Evolutionary conservation across 805 yeast genomes (phyloP).

Genomic region (Candida oleophila): DNA sequence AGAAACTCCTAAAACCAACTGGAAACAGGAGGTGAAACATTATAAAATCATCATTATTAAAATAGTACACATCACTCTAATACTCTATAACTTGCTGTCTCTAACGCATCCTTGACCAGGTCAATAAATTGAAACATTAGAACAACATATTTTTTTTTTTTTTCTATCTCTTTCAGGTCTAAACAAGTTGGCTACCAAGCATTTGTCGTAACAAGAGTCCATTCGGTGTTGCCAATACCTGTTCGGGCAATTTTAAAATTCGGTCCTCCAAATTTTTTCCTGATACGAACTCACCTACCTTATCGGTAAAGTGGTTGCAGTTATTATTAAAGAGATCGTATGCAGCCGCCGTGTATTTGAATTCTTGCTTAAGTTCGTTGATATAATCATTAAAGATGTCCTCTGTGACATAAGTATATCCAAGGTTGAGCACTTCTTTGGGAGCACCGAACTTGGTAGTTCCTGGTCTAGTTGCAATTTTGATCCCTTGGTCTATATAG

Average conservation of each 20-base stretch:
- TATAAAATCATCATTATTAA: no score
- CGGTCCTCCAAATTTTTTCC: slow-evolving; percentile 54
- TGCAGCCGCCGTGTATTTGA: slow-evolving; percentile 43
- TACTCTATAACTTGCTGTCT: neutral
- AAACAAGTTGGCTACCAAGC: slow-evolving; percentile 19
- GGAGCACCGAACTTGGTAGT: slow-evolving; percentile 61
- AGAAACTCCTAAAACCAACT: no score
- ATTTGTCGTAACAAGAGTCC: slow-evolving; percentile 34
- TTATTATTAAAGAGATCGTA: slow-evolving; percentile 63
- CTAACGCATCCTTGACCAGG: neutral
- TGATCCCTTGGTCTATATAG: slow-evolving; percentile 61
- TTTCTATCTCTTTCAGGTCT: neutral
- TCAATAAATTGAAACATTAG: neutral
- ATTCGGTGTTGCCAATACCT: slow-evolving; percentile 41
- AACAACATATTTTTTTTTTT: neutral
- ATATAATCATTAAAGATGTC: slow-evolving; percentile 56
- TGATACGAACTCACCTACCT: slow-evolving; percentile 54
- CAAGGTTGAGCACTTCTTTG: slow-evolving; percentile 50
- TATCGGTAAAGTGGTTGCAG: slow-evolving; percentile 68
- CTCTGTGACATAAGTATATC: slow-evolving; percentile 49
- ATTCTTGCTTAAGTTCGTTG: slow-evolving; percentile 43
- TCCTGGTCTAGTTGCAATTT: slow-evolving; percentile 43
- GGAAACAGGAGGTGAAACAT: no score
- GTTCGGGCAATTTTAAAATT: slow-evolving; percentile 52
- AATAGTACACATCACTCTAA: no score